Conservation (phyloP, 2,329 filamentous ascomycete genomes). For the Tolypocladium cylindrosporum region DNA sequence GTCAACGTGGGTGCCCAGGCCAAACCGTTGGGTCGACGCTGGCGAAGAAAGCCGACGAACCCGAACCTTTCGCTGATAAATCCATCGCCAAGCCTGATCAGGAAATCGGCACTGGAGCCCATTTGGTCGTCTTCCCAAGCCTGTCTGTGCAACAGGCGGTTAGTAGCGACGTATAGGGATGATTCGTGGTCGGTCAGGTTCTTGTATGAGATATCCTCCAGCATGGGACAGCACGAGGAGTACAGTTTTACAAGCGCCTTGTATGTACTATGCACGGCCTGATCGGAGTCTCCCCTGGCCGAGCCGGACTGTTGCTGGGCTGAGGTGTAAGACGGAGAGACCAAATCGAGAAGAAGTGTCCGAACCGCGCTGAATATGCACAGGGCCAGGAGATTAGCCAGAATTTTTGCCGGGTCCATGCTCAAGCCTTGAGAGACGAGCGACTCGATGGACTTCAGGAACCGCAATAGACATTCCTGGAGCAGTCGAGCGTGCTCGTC, state of each 20-base stretch:
- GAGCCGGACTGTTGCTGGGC: background rate
- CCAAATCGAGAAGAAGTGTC: slow-evolving; percentile 39
- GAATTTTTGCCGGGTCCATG: slow-evolving; percentile 32
- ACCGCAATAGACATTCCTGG: slow-evolving; percentile 39
- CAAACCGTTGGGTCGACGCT: slow-evolving; percentile 3
- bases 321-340: background rate
- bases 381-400: slow-evolving; percentile 42
- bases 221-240: slow-evolving; percentile 29
- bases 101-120: slow-evolving; percentile 36
- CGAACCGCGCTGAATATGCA: slow-evolving; percentile 49
- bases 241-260: slow-evolving; percentile 41
- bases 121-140: slow-evolving; percentile 37
- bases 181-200: slow-evolving; percentile 35
- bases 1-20: slow-evolving; percentile 6
- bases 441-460: slow-evolving; percentile 42
- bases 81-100: slow-evolving; percentile 36
- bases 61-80: slow-evolving; percentile 22
- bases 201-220: slow-evolving; percentile 31
- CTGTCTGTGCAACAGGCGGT: slow-evolving; percentile 35
- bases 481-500: slow-evolving; percentile 38
- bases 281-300: background rate
- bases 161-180: slow-evolving; percentile 27
- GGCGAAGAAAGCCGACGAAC: slow-evolving; percentile 23
- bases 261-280: slow-evolving; percentile 6
- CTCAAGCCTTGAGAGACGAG: slow-evolving; percentile 22